Base-by-base conservation (phyloP, 2,329 filamentous ascomycete genomes). In the Arthrobotrys sinensis region DNA sequence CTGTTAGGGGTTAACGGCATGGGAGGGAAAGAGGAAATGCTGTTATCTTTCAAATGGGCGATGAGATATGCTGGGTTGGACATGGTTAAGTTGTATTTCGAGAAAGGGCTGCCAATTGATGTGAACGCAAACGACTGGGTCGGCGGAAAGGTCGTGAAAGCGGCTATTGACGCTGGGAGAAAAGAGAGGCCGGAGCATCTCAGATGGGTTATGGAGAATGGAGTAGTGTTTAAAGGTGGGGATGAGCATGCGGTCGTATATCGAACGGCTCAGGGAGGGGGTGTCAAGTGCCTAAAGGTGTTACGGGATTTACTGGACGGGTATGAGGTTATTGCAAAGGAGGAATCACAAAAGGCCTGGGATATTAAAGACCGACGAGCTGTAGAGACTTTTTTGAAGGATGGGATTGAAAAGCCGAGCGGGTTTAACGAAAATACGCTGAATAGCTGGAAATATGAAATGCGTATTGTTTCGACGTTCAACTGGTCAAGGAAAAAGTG, bases 41-140 rank as follows among this genome's bases (percentile, higher is more conserved):
- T 50, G 2, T 32, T 75, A 4, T 67, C 63, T 19, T 75, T 75
- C 36, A 63, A 75, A 19, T 75, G 70, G 70, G 70, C 70, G 11
- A 53, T 48, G 50, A 62, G 45, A 48, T 75, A 75, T 46, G 70
- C 63, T 0, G 63, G 52, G 1, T 5, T 67, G 21, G 70, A 75
- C 46, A 75, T 75, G 70, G 52, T 75, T 21, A 32, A 67, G 28
- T 16, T 75, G 10, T 75, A 67, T 53, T 75, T 75, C 14, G 45
- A 75, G 34, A 68, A 55, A 14, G 70, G 70, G 0, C 28, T 75
- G 16, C 62, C 50, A 6, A 19, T 75, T 43, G 69, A 73, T 19
- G n/a, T 19, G 1, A 32, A 62, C 3, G 11, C 14, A 1, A 19
- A 57, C 2, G 21, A 34, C 2, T 66, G 62, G 69, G 19, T 50